Evolutionary conservation across 306 rosid genomes (phyloP).

Genomic region (Sechiopsis laciniata): DNA sequence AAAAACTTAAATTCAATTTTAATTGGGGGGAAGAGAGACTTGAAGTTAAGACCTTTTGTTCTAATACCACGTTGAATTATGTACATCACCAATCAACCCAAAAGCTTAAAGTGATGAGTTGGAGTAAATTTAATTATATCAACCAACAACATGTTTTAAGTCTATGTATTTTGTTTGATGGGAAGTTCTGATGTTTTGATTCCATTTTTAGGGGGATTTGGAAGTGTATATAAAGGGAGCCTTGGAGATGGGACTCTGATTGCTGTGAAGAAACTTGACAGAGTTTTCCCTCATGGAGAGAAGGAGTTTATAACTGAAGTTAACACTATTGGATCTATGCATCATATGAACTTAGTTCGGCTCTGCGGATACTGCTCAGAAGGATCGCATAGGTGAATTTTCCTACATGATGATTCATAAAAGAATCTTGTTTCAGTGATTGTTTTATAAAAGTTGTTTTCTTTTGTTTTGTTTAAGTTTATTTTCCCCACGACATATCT

Average conservation of each 20-base stretch:
- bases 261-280: constrained; percentile 90
- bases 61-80: too few species aligned
- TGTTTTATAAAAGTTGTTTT: not conserved
- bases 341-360: constrained; percentile 93
- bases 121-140: too few species aligned
- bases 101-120: too few species aligned
- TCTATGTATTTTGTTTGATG: not conserved
- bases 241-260: constrained; percentile 72
- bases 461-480: not conserved
- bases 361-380: constrained; percentile 83
- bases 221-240: constrained; percentile 90
- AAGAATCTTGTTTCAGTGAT: not conserved
- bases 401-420: not conserved
- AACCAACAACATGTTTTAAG: too few species aligned
- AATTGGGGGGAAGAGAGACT: too few species aligned
- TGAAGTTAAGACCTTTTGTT: too few species aligned
- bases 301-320: constrained; percentile 91
- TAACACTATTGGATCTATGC: constrained; percentile 94
- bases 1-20: too few species aligned
- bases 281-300: constrained; percentile 89
- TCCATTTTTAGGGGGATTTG: constrained; percentile 76
- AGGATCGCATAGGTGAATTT: constrained; percentile 56
- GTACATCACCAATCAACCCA: too few species aligned
- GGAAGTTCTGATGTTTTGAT: constrained; percentile 15
- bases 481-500: not conserved